Evolutionary conservation across 148 eudicot species (phyloP), one percentile per base, ranked within the genome.

Genomic region (Heliamphora exappendiculata): DNA sequence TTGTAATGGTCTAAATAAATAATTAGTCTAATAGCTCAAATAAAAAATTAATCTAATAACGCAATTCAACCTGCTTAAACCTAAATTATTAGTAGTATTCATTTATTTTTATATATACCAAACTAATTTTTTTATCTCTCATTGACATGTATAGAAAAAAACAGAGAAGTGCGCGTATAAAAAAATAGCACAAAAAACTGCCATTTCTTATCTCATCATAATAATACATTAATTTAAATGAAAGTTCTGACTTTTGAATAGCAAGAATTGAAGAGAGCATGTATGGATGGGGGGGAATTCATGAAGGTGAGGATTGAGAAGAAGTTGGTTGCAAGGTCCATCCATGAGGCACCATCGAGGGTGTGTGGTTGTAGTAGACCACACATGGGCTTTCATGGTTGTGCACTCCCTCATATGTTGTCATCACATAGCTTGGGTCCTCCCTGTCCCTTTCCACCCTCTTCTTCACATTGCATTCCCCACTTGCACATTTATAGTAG

Each of bases 341-440:
- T 63, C 31, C 47, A 22, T 72, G 29, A 51, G 75, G 75, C 19
- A 70, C 37, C 74, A 68, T 45, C 36, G 45, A 54, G 5, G 54
- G 72, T 5, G 49, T 39, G 16, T 51, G 62, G 44, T 72, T 54
- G 64, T 54, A 54, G 22, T 72, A 72, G 9, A 72, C 20, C 33
- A 55, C 75, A 72, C 64, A 36, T 33, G 76, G 76, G 37, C 76
- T 58, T 58, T 73, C 66, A 41, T 73, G 76, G 37, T 73, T 73
- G 67, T 73, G 76, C 22, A 73, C 26, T 57, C 76, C 76, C 12
- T 73, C 76, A 4, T 73, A 73, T 8, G 76, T 57, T 39, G 76
- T 73, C 24, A 58, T 57, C 76, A 73, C 76, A 57, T 57, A 73
- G 36, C 76, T 73, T 41, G 67, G 11, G 19, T 73, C 76, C 22